A percentile compares a stretch with the other conserved stretches of the same genome.
Conservation (phyloP, 768 basidiomycete genomes). For the Tephrocybe sp. region DNA sequence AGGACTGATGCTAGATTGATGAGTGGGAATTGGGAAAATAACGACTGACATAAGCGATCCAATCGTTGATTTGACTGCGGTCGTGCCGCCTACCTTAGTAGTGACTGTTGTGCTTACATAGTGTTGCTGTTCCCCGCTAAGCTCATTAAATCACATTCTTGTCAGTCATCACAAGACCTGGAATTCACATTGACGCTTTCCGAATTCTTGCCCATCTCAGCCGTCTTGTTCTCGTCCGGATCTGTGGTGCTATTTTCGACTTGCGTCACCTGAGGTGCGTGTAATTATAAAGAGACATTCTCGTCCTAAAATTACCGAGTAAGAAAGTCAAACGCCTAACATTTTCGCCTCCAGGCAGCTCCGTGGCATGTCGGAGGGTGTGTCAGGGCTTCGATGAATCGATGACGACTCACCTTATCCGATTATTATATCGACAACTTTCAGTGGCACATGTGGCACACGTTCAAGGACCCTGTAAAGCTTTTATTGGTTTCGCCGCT, state of each 20-base stretch:
- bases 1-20: too few species aligned
- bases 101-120: too few species aligned
- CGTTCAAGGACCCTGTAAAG: not conserved
- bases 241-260: not conserved
- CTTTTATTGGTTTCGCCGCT: too few species aligned
- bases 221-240: not conserved
- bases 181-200: not conserved
- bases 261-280: not conserved
- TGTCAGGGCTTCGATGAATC: too few species aligned
- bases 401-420: not conserved
- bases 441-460: not conserved
- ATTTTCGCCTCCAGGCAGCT: not conserved
- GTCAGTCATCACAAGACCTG: conserved; percentile 5
- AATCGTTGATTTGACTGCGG: too few species aligned
- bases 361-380: not conserved
- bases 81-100: too few species aligned
- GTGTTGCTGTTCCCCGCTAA: too few species aligned
- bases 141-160: too few species aligned
- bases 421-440: not conserved
- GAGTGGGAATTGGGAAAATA: too few species aligned
- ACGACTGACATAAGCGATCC: too few species aligned
- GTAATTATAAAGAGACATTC: not conserved
- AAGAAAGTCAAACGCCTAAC: conserved; percentile 10
- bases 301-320: not conserved
- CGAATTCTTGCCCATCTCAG: conserved; percentile 1